These are phyloP conservation scores for Trypanosoma boissoni DNA, from an alignment of 208 protist species.

Conservation along the genomic window DNA sequence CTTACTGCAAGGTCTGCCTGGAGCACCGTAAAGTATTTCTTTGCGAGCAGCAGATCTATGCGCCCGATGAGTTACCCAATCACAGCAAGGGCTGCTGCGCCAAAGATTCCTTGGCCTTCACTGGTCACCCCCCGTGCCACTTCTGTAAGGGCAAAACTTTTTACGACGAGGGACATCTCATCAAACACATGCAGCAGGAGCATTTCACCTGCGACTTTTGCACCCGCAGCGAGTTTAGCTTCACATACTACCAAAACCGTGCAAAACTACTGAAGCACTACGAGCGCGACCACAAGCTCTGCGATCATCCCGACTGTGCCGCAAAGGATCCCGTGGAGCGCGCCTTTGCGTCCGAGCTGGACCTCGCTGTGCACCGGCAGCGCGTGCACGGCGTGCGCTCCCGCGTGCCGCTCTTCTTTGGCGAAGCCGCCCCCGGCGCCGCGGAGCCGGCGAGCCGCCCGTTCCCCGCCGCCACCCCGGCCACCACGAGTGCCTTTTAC, in stretches of 20 bases:
- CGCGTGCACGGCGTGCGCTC: conserved; percentile 61
- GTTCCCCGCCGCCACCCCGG: conserved; percentile 8
- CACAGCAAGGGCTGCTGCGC: conserved; percentile 64
- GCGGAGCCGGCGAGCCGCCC: background rate
- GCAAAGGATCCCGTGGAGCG: conserved; percentile 74
- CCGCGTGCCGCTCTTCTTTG: conserved; percentile 24
- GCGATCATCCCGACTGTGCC: conserved; percentile 81
- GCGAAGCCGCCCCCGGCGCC: background rate
- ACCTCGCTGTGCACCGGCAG: conserved; percentile 76
- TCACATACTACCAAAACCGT: conserved; percentile 81
- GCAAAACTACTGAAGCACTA: conserved; percentile 80
- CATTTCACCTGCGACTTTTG: conserved; percentile 91
- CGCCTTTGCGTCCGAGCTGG: conserved; percentile 80
- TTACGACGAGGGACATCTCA: conserved; percentile 80
- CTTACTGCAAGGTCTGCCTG: conserved; percentile 79
- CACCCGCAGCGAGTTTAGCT: conserved; percentile 76
- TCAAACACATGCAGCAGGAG: conserved; percentile 86
- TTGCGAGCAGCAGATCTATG: conserved; percentile 82
- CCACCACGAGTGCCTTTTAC: conserved; percentile 66
- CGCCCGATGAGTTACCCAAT: conserved; percentile 30
- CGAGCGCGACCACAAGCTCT: conserved; percentile 66
- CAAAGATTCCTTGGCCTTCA: conserved; percentile 65
- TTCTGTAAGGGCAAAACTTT: conserved; percentile 69
- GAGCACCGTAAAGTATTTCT: conserved; percentile 72
- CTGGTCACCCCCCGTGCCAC: conserved; percentile 76